phyloP scores from a whole-genome alignment of 805 yeast species.

The Candida khao-thaluensis region DNA sequence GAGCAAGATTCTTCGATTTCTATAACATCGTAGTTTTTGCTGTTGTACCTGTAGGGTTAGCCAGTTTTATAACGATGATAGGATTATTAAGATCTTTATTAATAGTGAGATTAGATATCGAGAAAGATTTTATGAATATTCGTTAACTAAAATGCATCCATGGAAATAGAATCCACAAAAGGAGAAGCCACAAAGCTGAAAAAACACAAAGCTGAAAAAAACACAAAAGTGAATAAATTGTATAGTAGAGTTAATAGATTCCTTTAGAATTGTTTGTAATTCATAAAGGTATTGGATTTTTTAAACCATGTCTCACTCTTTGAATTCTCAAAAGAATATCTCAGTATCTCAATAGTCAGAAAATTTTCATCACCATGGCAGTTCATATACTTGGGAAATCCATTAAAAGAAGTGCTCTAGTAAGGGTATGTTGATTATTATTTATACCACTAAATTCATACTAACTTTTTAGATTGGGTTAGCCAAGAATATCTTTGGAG shows the following conservation, averaged over 20 bases:
- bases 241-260: too few relatives aligned
- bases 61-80: constrained; percentile 89
- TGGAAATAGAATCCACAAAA: too few relatives aligned
- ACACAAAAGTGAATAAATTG: too few relatives aligned
- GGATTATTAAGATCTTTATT: constrained; percentile 74
- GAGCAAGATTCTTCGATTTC: constrained; percentile 73
- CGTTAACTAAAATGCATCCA: too few relatives aligned
- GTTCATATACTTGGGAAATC: constrained; percentile 46
- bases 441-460: constrained; percentile 3
- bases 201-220: too few relatives aligned
- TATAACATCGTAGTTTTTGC: constrained; percentile 92
- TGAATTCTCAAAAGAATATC: too few relatives aligned
- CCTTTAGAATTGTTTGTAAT: too few relatives aligned
- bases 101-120: constrained; percentile 68
- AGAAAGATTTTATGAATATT: constrained; percentile 9
- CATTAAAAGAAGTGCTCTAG: constrained; percentile 43
- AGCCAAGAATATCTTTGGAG: constrained; percentile 79
- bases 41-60: constrained; percentile 96
- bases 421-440: constrained; percentile 24
- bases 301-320: too few relatives aligned
- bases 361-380: constrained; percentile 28
- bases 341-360: constrained; percentile 1
- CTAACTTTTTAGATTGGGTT: constrained; percentile 52
- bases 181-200: too few relatives aligned
- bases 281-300: too few relatives aligned